Percentiles rank a stretch among this genome's conserved stretches.
phyloP scores from a whole-genome alignment of 2,329 filamentous ascomycete species.

The Teratosphaeria gauchensis region DNA sequence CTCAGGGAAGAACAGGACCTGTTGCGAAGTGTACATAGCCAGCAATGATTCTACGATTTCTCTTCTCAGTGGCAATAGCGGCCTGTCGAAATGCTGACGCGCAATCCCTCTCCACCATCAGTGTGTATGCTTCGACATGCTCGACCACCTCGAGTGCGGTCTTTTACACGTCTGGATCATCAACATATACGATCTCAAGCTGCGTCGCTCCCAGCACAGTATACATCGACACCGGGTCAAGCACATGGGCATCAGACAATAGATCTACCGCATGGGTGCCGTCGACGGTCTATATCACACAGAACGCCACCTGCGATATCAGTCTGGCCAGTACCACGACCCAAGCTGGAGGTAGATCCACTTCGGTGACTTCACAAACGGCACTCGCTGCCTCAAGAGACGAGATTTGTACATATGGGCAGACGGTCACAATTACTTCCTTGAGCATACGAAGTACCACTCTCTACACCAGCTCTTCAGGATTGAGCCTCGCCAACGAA shows the following conservation, averaged over 20 bases:
- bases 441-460: neutral
- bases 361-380: neutral
- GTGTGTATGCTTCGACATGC: neutral
- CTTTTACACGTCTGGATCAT: neutral
- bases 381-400: neutral
- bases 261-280: neutral
- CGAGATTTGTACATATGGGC: neutral
- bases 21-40: neutral
- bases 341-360: neutral
- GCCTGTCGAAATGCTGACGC: neutral
- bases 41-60: neutral
- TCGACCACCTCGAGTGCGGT: neutral
- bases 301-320: neutral
- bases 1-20: neutral
- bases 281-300: neutral
- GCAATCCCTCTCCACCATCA: neutral
- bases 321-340: neutral
- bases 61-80: neutral
- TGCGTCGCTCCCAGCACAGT: neutral
- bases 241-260: neutral
- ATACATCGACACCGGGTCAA: neutral
- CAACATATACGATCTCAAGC: neutral
- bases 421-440: neutral
- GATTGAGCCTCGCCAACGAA: neutral
- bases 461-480: neutral